phyloP scores from a whole-genome alignment of 2,329 filamentous ascomycete species.

The Tolypocladium paradoxum region DNA sequence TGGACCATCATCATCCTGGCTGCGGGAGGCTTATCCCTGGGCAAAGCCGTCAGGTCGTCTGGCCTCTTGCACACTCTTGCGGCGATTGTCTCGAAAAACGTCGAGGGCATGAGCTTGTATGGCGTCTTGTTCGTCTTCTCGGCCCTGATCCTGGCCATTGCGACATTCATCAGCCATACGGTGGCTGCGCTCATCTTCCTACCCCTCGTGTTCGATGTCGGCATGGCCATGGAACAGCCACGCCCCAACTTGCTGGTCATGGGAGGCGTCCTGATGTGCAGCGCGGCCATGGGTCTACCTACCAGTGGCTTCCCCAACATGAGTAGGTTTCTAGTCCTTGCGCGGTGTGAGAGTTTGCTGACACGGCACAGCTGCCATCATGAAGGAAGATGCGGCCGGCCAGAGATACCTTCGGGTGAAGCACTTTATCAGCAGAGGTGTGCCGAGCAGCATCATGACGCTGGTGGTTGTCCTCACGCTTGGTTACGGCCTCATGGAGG shows the following conservation, averaged over 20 bases:
- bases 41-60: slow-evolving; percentile 88
- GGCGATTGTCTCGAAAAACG: slow-evolving; percentile 57
- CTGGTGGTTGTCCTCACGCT: slow-evolving; percentile 76
- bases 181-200: slow-evolving; percentile 92
- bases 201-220: slow-evolving; percentile 80
- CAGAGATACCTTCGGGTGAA: slow-evolving; percentile 85
- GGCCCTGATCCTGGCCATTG: slow-evolving; percentile 75
- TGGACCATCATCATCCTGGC: slow-evolving; percentile 99
- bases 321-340: slow-evolving; percentile 56
- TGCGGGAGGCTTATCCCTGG: slow-evolving; percentile 81
- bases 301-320: slow-evolving; percentile 98
- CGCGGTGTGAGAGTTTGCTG: slow-evolving; percentile 7
- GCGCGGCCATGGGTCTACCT: slow-evolving; percentile 88
- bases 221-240: slow-evolving; percentile 72
- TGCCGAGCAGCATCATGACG: slow-evolving; percentile 75
- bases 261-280: slow-evolving; percentile 91
- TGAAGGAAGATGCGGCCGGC: slow-evolving; percentile 96
- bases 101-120: slow-evolving; percentile 75
- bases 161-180: slow-evolving; percentile 96
- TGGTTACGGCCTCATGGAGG: slow-evolving; percentile 82
- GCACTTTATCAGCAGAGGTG: slow-evolving; percentile 89
- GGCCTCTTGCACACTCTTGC: slow-evolving; percentile 87
- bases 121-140: slow-evolving; percentile 80
- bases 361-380: slow-evolving; percentile 66
- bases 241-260: slow-evolving; percentile 94